Conservation (phyloP, 2,329 filamentous ascomycete species). For the Colletotrichum melonis region DNA sequence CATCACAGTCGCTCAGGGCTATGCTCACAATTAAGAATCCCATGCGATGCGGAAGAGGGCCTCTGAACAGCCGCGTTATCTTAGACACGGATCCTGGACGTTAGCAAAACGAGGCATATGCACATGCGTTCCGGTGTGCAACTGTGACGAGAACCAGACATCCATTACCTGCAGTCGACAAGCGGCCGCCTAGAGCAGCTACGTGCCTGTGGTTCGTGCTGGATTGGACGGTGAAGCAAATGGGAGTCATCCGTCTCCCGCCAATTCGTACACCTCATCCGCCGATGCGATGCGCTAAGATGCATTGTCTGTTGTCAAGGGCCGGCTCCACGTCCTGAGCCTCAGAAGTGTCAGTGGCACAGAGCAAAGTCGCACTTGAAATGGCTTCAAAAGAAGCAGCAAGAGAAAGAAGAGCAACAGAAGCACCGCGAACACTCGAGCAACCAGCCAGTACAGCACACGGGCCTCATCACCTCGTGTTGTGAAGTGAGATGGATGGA, state of each 20-base stretch:
- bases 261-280: slow-evolving; percentile 24
- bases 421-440: neutral
- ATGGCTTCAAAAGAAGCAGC: neutral
- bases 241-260: slow-evolving; percentile 22
- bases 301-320: slow-evolving; percentile 22
- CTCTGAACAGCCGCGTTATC: neutral
- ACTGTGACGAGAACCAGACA: slow-evolving; percentile 26
- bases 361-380: slow-evolving; percentile 14
- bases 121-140: slow-evolving; percentile 16
- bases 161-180: slow-evolving; percentile 14
- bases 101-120: slow-evolving; percentile 20
- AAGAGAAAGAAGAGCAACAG: neutral
- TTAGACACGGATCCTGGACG: neutral
- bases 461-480: slow-evolving; percentile 28
- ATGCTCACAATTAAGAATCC: neutral
- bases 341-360: neutral
- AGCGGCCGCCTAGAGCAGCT: slow-evolving; percentile 18
- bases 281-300: slow-evolving; percentile 4
- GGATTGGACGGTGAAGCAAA: slow-evolving; percentile 33
- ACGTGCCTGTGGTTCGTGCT: slow-evolving; percentile 16
- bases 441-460: slow-evolving; percentile 7
- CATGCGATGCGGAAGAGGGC: neutral
- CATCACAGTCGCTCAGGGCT: slow-evolving; percentile 1
- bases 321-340: slow-evolving; percentile 2
- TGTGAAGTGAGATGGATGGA: slow-evolving; percentile 18